Conservation (phyloP, 2,329 filamentous ascomycete genomes). For the Pseudogymnoascus sp. region DNA sequence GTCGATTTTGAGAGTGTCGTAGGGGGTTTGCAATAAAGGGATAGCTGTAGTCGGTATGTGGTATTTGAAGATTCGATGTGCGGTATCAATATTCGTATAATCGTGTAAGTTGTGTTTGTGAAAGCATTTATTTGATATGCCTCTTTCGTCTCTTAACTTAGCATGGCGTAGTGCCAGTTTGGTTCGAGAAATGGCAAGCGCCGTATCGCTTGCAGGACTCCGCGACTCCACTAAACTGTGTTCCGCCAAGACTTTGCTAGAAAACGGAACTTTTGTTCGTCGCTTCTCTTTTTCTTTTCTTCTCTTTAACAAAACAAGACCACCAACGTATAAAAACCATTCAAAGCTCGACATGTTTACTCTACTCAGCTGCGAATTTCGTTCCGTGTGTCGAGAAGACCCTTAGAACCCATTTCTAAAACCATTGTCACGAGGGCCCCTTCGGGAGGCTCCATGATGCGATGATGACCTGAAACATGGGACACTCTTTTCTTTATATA, state of each 20-base stretch:
- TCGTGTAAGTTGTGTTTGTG: constrained; percentile 3
- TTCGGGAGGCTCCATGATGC: constrained; percentile 50
- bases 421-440: constrained; percentile 70
- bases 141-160: constrained; percentile 9
- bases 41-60: not conserved
- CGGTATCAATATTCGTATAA: constrained; percentile 9
- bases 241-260: constrained; percentile 4
- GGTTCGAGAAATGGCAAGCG: constrained; percentile 9
- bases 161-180: constrained; percentile 9
- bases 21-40: not conserved
- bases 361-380: constrained; percentile 59
- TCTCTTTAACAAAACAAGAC: constrained; percentile 43
- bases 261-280: constrained; percentile 1
- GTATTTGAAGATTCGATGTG: not conserved
- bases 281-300: constrained; percentile 24
- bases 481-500: constrained; percentile 33
- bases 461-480: constrained; percentile 60
- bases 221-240: not conserved
- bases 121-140: constrained; percentile 10
- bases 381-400: constrained; percentile 61
- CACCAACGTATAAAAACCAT: constrained; percentile 63
- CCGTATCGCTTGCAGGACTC: constrained; percentile 8
- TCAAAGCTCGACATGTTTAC: constrained; percentile 44
- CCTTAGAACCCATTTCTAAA: constrained; percentile 59
- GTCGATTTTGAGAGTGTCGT: not conserved